Percentiles rank a stretch among this genome's conserved stretches.
Conservation (phyloP, 192 early-diverging fungal species). For the Gonapodya sp. region DNA sequence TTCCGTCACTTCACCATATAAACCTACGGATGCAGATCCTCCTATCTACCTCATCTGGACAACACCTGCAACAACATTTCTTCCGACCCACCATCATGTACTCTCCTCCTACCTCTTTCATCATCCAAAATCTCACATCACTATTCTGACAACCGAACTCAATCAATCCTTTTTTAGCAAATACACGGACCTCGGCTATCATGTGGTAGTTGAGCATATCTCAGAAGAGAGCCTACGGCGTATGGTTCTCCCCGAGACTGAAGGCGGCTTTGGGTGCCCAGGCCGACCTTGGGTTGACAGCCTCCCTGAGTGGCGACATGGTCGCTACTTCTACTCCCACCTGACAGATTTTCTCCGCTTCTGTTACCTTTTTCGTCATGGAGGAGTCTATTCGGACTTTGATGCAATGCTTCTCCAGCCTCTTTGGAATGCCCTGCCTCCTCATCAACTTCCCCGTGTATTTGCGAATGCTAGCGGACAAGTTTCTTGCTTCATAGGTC, state of each 20-base stretch:
- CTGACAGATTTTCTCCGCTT: slow-evolving; percentile 26
- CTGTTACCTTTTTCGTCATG: slow-evolving; percentile 19
- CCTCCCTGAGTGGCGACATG: neutral
- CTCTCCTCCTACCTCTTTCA: slow-evolving; percentile 23
- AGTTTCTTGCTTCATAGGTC: neutral
- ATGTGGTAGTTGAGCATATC: slow-evolving; percentile 11
- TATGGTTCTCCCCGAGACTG: slow-evolving; percentile 5
- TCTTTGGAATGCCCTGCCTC: neutral
- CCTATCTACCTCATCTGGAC: slow-evolving; percentile 27
- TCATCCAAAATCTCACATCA: slow-evolving; percentile 16
- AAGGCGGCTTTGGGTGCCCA: slow-evolving; percentile 11
- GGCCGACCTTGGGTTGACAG: slow-evolving; percentile 15
- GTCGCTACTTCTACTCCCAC: slow-evolving; percentile 25
- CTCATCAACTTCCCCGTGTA: neutral
- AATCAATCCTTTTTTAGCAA: slow-evolving; percentile 11
- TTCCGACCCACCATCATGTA: slow-evolving; percentile 18
- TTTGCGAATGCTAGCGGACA: neutral
- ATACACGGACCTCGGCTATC: slow-evolving; percentile 19
- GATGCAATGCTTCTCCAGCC: slow-evolving; percentile 20
- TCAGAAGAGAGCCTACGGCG: slow-evolving; percentile 12
- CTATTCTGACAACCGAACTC: slow-evolving; percentile 20
- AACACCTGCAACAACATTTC: slow-evolving; percentile 19
- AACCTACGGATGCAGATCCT: neutral
- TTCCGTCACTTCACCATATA: no score
- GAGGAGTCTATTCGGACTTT: slow-evolving; percentile 25